These are phyloP conservation scores for Leptodontidium sp. DNA, from an alignment of 2,329 filamentous ascomycete species.

Conservation along the genomic window DNA sequence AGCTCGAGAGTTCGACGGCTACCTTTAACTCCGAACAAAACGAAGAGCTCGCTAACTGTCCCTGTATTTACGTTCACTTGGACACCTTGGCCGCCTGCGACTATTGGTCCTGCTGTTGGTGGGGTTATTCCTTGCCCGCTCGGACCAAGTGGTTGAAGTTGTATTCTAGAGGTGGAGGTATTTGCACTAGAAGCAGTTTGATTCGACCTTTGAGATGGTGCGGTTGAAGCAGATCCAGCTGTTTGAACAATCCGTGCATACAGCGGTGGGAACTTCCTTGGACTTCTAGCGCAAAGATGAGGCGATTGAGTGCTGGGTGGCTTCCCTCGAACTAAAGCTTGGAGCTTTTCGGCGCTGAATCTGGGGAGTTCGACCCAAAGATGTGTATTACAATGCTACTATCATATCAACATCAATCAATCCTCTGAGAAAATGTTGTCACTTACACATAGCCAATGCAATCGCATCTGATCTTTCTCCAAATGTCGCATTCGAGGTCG, in stretches of 20 bases:
- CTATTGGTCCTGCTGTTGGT: not conserved
- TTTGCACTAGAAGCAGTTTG: not conserved
- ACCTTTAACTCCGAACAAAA: not conserved
- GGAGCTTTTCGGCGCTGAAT: not conserved
- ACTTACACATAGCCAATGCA: conserved; percentile 4
- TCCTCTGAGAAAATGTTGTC: not conserved
- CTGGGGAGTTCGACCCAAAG: not conserved
- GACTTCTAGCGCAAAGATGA: not conserved
- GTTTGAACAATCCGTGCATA: not conserved
- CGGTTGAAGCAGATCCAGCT: not conserved
- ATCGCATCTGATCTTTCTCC: not conserved
- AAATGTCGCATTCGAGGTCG: not conserved
- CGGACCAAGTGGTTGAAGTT: not conserved
- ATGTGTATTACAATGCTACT: not conserved
- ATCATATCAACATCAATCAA: not conserved
- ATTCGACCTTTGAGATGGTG: not conserved
- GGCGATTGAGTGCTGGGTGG: not conserved
- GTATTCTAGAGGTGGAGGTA: not conserved
- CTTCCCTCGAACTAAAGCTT: not conserved
- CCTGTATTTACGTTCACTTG: not conserved
- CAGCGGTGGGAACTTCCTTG: not conserved
- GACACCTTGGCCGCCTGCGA: not conserved
- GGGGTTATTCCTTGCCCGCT: not conserved
- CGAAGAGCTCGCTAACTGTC: not conserved
- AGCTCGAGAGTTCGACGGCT: not conserved